phyloP scores from a whole-genome alignment of 306 rosid species.

The Sphenostylis stenocarpa region DNA sequence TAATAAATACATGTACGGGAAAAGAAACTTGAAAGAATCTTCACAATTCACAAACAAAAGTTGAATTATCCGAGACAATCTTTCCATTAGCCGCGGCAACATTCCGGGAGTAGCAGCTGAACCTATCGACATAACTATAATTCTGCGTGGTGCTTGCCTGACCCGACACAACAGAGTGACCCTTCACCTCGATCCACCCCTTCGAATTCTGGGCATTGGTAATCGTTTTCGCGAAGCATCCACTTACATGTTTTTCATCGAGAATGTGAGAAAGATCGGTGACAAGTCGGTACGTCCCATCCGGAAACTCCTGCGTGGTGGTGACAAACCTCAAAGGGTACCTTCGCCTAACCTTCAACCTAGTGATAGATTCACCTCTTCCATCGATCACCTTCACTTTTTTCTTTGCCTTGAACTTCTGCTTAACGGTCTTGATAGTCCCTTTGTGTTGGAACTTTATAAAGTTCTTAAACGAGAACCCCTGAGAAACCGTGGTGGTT shows the following conservation, averaged over 20 bases:
- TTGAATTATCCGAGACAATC: conserved; percentile 41
- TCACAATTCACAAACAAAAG: conserved; percentile 46
- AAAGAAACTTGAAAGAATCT: conserved; percentile 28
- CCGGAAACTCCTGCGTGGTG: conserved; percentile 14
- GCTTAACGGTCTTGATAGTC: conserved; percentile 55
- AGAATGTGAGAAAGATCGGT: conserved; percentile 63
- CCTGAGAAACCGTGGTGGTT: conserved; percentile 47
- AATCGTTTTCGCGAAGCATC: conserved; percentile 7
- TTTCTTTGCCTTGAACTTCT: conserved; percentile 43
- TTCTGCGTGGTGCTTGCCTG: conserved; percentile 52
- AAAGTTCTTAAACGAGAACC: conserved; percentile 40
- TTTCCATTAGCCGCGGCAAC: conserved; percentile 46
- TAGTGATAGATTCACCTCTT: conserved; percentile 26
- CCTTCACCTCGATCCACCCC: conserved; percentile 85
- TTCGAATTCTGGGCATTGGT: conserved; percentile 50
- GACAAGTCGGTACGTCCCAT: conserved; percentile 41
- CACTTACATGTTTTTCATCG: conserved; percentile 36
- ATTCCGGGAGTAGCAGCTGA: conserved; percentile 45
- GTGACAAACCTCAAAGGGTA: conserved; percentile 56
- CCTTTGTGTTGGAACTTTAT: conserved; percentile 49
- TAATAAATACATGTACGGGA: neutral
- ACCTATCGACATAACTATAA: conserved; percentile 35
- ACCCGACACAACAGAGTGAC: conserved; percentile 67
- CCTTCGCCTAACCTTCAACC: conserved; percentile 33
- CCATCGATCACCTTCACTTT: conserved; percentile 34